Base-by-base conservation (phyloP, 2,329 filamentous ascomycete species). In the Geosmithia morbida region DNA sequence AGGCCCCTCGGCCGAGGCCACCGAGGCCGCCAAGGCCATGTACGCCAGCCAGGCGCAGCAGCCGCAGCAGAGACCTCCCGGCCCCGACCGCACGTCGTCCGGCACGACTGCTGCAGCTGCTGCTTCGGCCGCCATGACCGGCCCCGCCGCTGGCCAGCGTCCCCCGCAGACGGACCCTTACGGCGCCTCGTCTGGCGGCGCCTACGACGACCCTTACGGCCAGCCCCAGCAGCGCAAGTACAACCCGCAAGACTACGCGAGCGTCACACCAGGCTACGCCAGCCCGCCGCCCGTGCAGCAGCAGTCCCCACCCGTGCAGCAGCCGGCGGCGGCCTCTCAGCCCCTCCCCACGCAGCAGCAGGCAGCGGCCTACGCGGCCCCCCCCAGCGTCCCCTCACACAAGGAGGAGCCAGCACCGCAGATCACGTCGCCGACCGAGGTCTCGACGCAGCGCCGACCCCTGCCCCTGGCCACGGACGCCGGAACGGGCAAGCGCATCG, bases 401-500 rank as follows among this genome's bases (percentile, higher is more conserved):
- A 6, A 22, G 17, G 72, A 70, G 59, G 66, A 65, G 19, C 22
- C 22, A 8, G 67, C 63, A 52, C 53, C 59, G 19, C 59, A 59
- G 5, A 63, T 63, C 64, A 66, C 33, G 54, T 61, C 45, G 26
- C 49, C 48, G 37, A 45, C 48, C 26, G 48, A 48, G 54, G 56
- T 46, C 53, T 59, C 46, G 51, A 65, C 49, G 54, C 63, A 48
- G 55, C 71, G 58, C 46, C 85, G 83, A 65, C 71, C 79, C 22
- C 69, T 85, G 33, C 85, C 85, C n/a, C 70, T 79, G 44, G 83
- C 83, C 19, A 86, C 79, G 51, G 73, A 83, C 50, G 71, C 78
- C 2, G 85, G 86, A 41, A 87, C 83, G 49, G 85, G 85, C 30
- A 78, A 83, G 59, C 80, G 90, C 47, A 97, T 98, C 60, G 92